Evolutionary conservation across 1,284 basidiomycete species (phyloP), one percentile per base, ranked within the genome.

Genomic region (Coriolopsis trogii): DNA sequence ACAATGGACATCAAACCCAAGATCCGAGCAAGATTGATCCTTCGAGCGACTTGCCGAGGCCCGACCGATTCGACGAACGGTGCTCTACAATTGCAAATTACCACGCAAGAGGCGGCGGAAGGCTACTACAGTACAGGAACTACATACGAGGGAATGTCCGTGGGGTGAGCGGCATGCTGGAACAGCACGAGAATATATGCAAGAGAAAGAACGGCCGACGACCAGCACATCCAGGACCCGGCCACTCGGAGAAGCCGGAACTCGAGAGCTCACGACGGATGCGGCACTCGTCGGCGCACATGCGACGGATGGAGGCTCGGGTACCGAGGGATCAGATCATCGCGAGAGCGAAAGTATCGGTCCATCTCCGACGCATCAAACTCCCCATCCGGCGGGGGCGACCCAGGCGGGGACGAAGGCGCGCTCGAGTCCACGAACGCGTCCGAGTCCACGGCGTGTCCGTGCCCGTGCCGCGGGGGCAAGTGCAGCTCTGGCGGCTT

Each of bases 281-380:
- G 60, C 29, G 60, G 57, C 25, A 63, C 54, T 45, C 65, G 65
- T 56, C 64, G 57, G 18, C 67, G 63, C 41, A 63, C 56, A 46
- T 67, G 64, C 46, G 65, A 63, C 25, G 65, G 61, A 41, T 62
- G 65, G 25, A 67, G 49, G 43, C 56, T 58, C 37, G 68, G 61
- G 45, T 64, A 69, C 28, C 58, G 59, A 12, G 70, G 64, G 29
- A 66, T 62, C 46, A 68, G 56, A 31, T 77, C 77, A 43, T 83
- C 78, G 40, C 74, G 69, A 29, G 75, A 71, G 38, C 82, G 78
- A 64, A 91, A 91, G 71, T 91, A 91, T 43, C 79, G 75, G 57
- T 91, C 89, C 75, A 91, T 87, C 64, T 91, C 89, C 9, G 80
- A 80, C 30, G 73, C 79, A 58, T 91, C 87, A 56, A 91, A 89